Evolutionary conservation across 495 filamentous ascomycete species (phyloP).

Genomic region (Cercophora newfieldiana): DNA sequence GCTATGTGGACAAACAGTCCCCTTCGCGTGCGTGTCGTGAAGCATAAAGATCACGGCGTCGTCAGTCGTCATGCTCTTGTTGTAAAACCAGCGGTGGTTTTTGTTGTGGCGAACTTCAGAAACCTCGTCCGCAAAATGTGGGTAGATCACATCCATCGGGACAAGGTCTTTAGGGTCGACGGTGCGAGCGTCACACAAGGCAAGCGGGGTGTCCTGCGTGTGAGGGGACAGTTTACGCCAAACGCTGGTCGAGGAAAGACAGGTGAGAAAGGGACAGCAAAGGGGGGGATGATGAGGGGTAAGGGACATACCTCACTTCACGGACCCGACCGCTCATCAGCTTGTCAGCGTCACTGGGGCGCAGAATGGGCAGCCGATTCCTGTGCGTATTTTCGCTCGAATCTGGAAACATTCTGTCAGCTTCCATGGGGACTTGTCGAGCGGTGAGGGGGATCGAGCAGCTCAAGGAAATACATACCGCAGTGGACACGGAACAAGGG

Average conservation of each 20-base stretch:
- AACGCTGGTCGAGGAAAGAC: neutral
- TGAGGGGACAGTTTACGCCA: constrained; percentile 1
- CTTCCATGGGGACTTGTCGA: no score
- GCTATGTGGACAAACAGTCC: neutral
- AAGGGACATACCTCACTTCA: neutral
- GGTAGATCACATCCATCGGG: constrained; percentile 7
- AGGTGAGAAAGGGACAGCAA: no score
- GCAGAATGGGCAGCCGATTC: neutral
- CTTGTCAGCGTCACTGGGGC: neutral
- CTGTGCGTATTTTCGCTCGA: constrained; percentile 1
- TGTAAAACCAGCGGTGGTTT: constrained; percentile 11
- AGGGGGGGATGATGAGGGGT: neutral
- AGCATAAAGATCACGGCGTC: constrained; percentile 8
- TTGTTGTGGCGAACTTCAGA: constrained; percentile 9
- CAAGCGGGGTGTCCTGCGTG: constrained; percentile 4
- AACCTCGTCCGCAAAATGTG: constrained; percentile 9
- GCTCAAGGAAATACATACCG: neutral
- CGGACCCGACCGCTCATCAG: constrained; percentile 1
- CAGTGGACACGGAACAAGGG: constrained; percentile 10
- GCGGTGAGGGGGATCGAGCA: no score
- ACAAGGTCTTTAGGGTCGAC: neutral
- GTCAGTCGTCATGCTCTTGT: neutral
- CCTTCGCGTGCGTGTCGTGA: constrained; percentile 1
- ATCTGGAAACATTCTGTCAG: neutral
- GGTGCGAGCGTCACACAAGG: constrained; percentile 6